These are phyloP conservation scores for Salix suchowensis DNA, from an alignment of 345 rosid species.

Conservation along the genomic window DNA sequence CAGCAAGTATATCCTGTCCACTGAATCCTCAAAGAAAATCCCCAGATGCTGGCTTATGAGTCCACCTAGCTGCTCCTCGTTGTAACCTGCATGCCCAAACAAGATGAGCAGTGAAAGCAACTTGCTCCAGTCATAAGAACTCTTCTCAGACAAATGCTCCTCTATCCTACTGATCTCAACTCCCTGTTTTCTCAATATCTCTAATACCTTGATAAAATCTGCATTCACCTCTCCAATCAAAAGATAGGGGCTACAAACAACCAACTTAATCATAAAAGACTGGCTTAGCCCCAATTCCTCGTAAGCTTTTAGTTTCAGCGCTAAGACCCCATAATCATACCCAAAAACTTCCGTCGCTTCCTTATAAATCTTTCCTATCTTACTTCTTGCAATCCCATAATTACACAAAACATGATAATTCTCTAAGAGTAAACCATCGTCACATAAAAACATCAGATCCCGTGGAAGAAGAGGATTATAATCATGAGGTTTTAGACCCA, in stretches of 20 bases:
- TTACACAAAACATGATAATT: slow-evolving; percentile 60
- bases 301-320: slow-evolving; percentile 46
- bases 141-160: slow-evolving; percentile 32
- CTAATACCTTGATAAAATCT: slow-evolving; percentile 45
- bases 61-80: slow-evolving; percentile 36
- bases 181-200: slow-evolving; percentile 41
- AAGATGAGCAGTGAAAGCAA: slow-evolving; percentile 41
- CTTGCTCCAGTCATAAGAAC: slow-evolving; percentile 52
- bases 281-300: slow-evolving; percentile 56
- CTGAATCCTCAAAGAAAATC: slow-evolving; percentile 55
- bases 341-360: slow-evolving; percentile 51
- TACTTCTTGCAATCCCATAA: slow-evolving; percentile 52
- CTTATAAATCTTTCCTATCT: slow-evolving; percentile 56
- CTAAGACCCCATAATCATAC: slow-evolving; percentile 45
- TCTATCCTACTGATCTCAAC: slow-evolving; percentile 49
- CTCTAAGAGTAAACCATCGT: slow-evolving; percentile 51
- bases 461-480: slow-evolving; percentile 40
- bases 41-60: slow-evolving; percentile 50
- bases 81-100: slow-evolving; percentile 33
- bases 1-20: slow-evolving; percentile 34
- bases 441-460: slow-evolving; percentile 52
- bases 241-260: slow-evolving; percentile 46
- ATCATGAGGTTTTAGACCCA: slow-evolving; percentile 56
- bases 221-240: slow-evolving; percentile 46
- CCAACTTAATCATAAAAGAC: slow-evolving; percentile 37